These are phyloP conservation scores for Penicillium longicatenatum DNA, from an alignment of 495 filamentous ascomycete genomes.

Conservation along the genomic window DNA sequence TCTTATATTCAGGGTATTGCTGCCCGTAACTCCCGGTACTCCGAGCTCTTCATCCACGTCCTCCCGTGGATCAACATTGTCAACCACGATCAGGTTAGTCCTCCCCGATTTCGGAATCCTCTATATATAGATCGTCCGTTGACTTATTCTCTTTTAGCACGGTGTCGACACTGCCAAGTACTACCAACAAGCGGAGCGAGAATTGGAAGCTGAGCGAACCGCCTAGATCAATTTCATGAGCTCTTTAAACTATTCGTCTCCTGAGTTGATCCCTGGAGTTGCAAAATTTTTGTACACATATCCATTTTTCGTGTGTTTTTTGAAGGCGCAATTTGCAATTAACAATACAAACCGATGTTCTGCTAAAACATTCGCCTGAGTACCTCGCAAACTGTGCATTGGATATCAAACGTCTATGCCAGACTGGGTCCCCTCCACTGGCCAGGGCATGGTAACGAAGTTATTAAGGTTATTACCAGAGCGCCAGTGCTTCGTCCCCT, in stretches of 20 bases:
- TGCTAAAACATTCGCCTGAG: not conserved
- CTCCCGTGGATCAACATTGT: conserved; percentile 97
- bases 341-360: conserved; percentile 22
- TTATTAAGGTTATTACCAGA: not conserved
- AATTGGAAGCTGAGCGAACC: conserved; percentile 76
- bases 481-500: not conserved
- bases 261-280: conserved; percentile 14
- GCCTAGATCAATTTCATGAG: conserved; percentile 22
- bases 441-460: not conserved
- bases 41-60: conserved; percentile 75
- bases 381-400: not conserved
- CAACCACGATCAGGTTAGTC: conserved; percentile 78
- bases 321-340: conserved; percentile 31
- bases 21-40: conserved; percentile 87
- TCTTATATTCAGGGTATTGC: conserved; percentile 94
- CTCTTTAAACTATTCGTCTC: conserved; percentile 6
- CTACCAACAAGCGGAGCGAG: conserved; percentile 92
- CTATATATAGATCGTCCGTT: not conserved
- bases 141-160: conserved; percentile 56
- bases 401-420: not conserved
- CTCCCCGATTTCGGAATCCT: not conserved
- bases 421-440: not conserved
- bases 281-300: conserved; percentile 36
- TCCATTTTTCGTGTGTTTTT: conserved; percentile 26
- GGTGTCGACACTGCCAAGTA: conserved; percentile 98